Evolutionary conservation across 148 eudicot genomes (phyloP), one percentile per base, ranked within the genome.

Genomic region (Cornus florida): DNA sequence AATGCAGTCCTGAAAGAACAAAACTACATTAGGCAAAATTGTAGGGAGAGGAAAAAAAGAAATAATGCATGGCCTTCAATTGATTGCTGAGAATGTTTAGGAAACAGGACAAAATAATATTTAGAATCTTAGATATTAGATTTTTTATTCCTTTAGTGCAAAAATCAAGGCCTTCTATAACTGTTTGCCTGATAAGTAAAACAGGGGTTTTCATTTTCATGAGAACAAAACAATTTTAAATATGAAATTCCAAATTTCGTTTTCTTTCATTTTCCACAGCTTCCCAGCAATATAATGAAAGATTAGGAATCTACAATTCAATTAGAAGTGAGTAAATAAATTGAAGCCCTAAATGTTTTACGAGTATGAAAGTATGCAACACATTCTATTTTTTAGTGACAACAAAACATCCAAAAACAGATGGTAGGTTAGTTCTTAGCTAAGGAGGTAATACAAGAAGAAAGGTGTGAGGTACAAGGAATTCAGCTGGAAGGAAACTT

Each of bases 1-100:
- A 88, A 95, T 83, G 83, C 96, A 90, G 14, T 90, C 97, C 98
- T 91, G 84, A 70, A 83, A 57, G 57, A 84, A 75, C 62, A 81
- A 46, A 59, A 70, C 17, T 28, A 6, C 35, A 33, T 17, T 23
- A 77, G 50, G 28, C 53, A 69, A 7, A 56, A 43, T 35, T 17
- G 20, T 35, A 64, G 31, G 31, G 76, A 60, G 28, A 66, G 50
- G 22, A 68, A 22, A 53, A 23, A 50, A 68, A 35, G 28, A 53
- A 43, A 16, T 73, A 28, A 80, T 67, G 38, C 39, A n/a, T 53
- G 62, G 46, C 71, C 38, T 57, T 22, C 60, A 8, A 20, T 73
- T 67, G 39, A 24, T 46, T 17, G 59, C 82, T 50, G 4, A 24
- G 12, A 41, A 13, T 48, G 53, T 41, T 33, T 35, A 50, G 43